phyloP scores from a whole-genome alignment of 768 basidiomycete genomes.

The Suillus fuscotomentosus region DNA sequence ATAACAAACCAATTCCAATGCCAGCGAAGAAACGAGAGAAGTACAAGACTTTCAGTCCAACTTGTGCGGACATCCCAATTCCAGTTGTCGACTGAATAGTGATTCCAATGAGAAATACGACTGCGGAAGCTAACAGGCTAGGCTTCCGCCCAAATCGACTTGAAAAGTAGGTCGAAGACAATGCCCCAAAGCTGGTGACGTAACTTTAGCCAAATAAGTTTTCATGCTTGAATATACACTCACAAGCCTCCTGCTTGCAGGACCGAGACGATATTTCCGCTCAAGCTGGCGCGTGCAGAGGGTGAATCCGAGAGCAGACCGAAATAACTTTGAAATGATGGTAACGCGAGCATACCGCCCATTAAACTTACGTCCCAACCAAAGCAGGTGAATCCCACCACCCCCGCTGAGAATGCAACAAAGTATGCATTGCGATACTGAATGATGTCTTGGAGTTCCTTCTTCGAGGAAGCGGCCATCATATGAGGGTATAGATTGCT shows the following conservation, averaged over 20 bases:
- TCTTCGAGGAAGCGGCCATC: conserved; percentile 18
- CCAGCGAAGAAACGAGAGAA: conserved; percentile 47
- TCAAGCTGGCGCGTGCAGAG: conserved; percentile 25
- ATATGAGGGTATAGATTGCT: too few species aligned
- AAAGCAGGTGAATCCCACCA: conserved; percentile 33
- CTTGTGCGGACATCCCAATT: conserved; percentile 24
- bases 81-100: conserved; percentile 33
- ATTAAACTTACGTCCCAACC: conserved; percentile 38
- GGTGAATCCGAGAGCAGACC: conserved; percentile 28
- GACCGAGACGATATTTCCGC: conserved; percentile 36
- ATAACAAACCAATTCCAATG: conserved; percentile 42
- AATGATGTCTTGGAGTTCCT: conserved; percentile 16
- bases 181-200: conserved; percentile 26
- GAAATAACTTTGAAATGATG: conserved; percentile 36
- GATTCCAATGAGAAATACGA: conserved; percentile 34
- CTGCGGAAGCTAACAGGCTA: conserved; percentile 27
- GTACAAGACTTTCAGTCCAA: conserved; percentile 30
- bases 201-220: too few species aligned
- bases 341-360: conserved; percentile 33
- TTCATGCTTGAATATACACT: too few species aligned
- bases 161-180: conserved; percentile 26
- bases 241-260: conserved; percentile 37
- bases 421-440: conserved; percentile 34
- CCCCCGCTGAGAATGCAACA: conserved; percentile 29
- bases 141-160: conserved; percentile 35